Base-by-base conservation (phyloP, 2,329 filamentous ascomycete species). In the Alternaria consortialis region DNA sequence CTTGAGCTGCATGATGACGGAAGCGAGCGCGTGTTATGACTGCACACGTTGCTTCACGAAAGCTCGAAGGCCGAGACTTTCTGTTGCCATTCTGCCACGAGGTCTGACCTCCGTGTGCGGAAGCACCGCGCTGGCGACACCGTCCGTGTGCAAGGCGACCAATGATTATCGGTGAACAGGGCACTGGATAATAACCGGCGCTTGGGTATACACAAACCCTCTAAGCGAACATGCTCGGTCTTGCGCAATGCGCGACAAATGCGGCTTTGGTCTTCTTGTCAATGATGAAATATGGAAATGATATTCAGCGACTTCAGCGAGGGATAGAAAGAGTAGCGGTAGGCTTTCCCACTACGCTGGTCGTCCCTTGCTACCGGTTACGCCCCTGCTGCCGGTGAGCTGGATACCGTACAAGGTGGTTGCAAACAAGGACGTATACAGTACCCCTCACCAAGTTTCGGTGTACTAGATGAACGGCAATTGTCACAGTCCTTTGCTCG, bases 1-100 rank as follows among this genome's bases (percentile, higher is more conserved):
- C 69, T 69, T 63, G 66, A 64, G 54, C 67, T 72, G 68, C 66
- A 71, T 59, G 62, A 70, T 70, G 67, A 73, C 63, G 61, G 65
- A 64, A 58, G 47, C 37, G 37, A 58, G 53, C 37, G 32, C 48
- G 57, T 39, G 50, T 52, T 46, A 27, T 68, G 59, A 64, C 65
- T 71, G 65, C 56, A 57, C 54, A 58, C 31, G 42, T 56, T 62
- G 50, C 54, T 63, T 67, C 64, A 39, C 34, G 39, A 69, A 62
- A 66, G 46, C 46, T 25, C 52, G 27, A 51, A 54, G 65, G 65
- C 63, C 64, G 66, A 64, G 70, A 69, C 69, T 58, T 54, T 40
- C n/a, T 39, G n/a, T 32, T 58, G 51, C 57, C 48, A 59, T 53
- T 56, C 55, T 67, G 71, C 71, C 70, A 74, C 68, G 68, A 71